Base-by-base conservation (phyloP, 352 stramenopile species). In the Phytophthora boehmeriae region DNA sequence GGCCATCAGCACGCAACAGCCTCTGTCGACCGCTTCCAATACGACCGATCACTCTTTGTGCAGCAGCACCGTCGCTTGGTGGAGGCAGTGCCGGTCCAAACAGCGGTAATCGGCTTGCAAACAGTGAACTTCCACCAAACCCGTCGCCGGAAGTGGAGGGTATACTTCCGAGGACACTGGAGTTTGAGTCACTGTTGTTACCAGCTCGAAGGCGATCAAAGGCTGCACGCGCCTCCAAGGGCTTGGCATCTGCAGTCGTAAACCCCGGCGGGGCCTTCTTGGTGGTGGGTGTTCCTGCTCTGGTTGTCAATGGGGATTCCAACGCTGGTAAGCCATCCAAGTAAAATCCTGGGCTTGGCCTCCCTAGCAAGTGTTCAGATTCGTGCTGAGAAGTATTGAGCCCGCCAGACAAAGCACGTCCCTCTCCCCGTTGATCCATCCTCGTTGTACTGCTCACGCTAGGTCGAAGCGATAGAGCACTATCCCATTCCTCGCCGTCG, bases 181-280 rank as follows among this genome's bases (percentile, higher is more conserved):
- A 34, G 16, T 20, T 13, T n/a, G 35, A 14, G 32, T 43, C 54
- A 50, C 25, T 43, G 5, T 22, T 17, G 8, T 17, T 32, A 19
- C 48, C 41, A 16, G 32, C 58, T 32, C 63, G 62, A 38, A 86
- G 68, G 8, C 60, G 68, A 39, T 80, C 73, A 46, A 89, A 89
- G 17, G 79, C 79, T 27, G 68, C 77, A 23, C 66, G 71, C 1
- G 77, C 66, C 28, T 81, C 77, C 39, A 73, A 23, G 0, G 82
- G 82, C 16, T 84, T 77, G 2, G 82, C 82, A 52, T 91, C 82
- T 0, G 73, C 79, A 2, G 82, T 49, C 1, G 79, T 79, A 63
- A 91, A 91, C 20, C 82, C 82, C 19, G 82, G 82, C 17, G 79
- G 76, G 0, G 73, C 71, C 17, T 83, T 68, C 54, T 75, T 47